Conservation (phyloP, 768 basidiomycete genomes). For the Suillus brevipes region DNA sequence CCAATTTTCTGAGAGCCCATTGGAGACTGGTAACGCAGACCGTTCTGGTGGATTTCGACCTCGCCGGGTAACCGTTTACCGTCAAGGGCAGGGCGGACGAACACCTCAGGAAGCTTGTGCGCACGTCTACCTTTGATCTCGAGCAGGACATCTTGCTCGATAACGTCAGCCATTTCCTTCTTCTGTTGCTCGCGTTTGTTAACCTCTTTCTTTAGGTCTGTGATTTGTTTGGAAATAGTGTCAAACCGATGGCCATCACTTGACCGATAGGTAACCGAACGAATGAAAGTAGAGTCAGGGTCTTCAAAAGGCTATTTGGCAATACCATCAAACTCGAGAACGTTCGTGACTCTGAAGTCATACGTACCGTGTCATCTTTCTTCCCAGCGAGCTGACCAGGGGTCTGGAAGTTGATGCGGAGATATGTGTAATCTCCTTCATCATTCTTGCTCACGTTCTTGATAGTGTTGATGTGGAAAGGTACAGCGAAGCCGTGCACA, state of each 20-base stretch:
- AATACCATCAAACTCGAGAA: constrained; percentile 6
- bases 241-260: constrained; percentile 89
- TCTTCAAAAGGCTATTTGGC: constrained; percentile 84
- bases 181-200: constrained; percentile 97
- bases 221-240: constrained; percentile 86
- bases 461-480: constrained; percentile 97
- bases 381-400: constrained; percentile 97
- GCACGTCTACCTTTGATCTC: constrained; percentile 91
- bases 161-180: constrained; percentile 97
- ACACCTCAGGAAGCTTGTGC: constrained; percentile 84
- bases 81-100: constrained; percentile 90
- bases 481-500: constrained; percentile 92
- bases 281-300: constrained; percentile 93
- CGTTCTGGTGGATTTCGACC: constrained; percentile 97
- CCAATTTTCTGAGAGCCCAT: constrained; percentile 90
- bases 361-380: constrained; percentile 91
- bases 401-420: constrained; percentile 98
- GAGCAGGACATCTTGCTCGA: constrained; percentile 88
- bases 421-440: constrained; percentile 90
- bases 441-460: constrained; percentile 98
- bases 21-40: constrained; percentile 87
- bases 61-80: constrained; percentile 96
- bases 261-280: constrained; percentile 92
- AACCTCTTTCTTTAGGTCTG: constrained; percentile 92
- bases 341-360: not conserved